Evolutionary conservation across 2,329 filamentous ascomycete genomes (phyloP), one percentile per base, ranked within the genome.

Genomic region (Juglanconis juglandina): DNA sequence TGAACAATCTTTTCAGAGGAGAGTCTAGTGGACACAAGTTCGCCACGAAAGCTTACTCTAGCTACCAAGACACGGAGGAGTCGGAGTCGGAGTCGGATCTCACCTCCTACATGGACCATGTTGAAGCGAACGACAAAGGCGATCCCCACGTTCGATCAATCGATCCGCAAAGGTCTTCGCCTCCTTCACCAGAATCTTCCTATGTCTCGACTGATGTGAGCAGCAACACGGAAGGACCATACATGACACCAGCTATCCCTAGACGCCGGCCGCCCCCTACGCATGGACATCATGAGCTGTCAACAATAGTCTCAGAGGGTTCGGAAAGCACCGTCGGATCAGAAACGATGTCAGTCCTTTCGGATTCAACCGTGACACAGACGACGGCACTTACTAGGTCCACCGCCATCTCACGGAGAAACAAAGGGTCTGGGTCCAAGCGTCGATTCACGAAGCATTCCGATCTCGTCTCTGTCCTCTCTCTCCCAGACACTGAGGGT

Each of bases 381-480:
- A 78, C 78, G 9, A 82, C 81, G 7, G 72, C 73, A 39, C 69
- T 82, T 59, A 82, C 80, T 6, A 78, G 77, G 65, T 79, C 76
- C 34, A 77, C 76, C 17, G 76, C 73, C 60, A 65, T 76, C 64
- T 81, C 76, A 63, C 77, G 73, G 60, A 77, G 71, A 75, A 78
- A 79, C 30, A 66, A 81, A 77, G 63, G 62, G 17, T 75, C 81
- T 1, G 81, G 79, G 48, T 77, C 91, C 39, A 91, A 89, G 72
- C 85, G 91, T 64, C 86, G 90, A 62, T 81, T 96, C 44, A 96
- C 93, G 4, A 96, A 91, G 61, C 93, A 98, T 74, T 92, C 92
- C 14, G 95, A 99, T 73, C 81, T 99, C 32, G 91, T 99, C 44
- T 98, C 95, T 0, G 92, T 96, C 3, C 79, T 99, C 8, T 98